These are phyloP conservation scores for Haplosporangium gracile DNA, from an alignment of 192 early-diverging fungal species.

Conservation along the genomic window DNA sequence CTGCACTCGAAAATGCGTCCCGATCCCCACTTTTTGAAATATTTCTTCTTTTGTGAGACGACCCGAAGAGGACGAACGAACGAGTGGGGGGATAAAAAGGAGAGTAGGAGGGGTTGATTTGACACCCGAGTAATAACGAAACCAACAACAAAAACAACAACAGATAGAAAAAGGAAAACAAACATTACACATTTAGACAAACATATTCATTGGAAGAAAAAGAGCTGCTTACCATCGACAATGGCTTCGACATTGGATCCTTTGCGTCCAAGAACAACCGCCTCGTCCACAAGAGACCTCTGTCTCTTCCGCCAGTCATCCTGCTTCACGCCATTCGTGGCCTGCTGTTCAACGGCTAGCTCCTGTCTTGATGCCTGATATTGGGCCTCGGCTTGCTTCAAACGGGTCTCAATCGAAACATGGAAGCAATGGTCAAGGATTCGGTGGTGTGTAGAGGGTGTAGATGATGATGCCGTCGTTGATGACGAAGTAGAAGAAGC, in stretches of 20 bases:
- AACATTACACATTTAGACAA: neutral
- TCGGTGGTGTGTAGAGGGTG: conserved; percentile 61
- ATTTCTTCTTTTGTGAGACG: conserved; percentile 3
- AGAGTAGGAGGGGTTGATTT: neutral
- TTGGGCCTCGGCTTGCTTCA: conserved; percentile 64
- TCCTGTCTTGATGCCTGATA: conserved; percentile 57
- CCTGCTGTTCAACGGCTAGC: conserved; percentile 38
- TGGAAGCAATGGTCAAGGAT: conserved; percentile 66
- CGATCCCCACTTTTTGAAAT: neutral
- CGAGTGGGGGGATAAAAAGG: neutral
- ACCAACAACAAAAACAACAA: neutral
- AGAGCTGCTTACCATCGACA: conserved; percentile 38
- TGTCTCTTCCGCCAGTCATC: conserved; percentile 41
- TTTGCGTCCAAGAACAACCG: conserved; percentile 42
- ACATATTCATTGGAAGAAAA: neutral
- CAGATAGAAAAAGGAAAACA: neutral
- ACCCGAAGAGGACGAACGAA: neutral
- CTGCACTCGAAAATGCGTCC: neutral
- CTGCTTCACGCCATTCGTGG: conserved; percentile 3
- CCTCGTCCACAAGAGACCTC: conserved; percentile 41
- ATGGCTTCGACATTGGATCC: conserved; percentile 54
- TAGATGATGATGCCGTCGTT: conserved; percentile 8
- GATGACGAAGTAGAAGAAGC: neutral
- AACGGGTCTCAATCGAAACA: conserved; percentile 65
- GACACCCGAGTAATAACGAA: neutral